Base-by-base conservation (phyloP, 163 green algal genomes). In the Prototheca wickerhamii region DNA sequence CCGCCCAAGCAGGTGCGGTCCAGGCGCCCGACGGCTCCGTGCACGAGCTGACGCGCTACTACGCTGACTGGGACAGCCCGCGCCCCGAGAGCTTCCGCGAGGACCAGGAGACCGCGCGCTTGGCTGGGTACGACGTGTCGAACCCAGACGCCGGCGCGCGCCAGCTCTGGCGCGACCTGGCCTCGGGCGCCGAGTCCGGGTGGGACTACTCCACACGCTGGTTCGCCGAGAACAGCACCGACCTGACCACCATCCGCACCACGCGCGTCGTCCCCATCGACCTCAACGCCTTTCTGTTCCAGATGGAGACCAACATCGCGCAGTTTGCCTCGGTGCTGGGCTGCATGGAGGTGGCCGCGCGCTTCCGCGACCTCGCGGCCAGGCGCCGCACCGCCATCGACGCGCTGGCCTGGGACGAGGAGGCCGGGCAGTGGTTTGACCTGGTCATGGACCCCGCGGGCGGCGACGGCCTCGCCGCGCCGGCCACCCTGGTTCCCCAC, bases 201-300 rank as follows among this genome's bases (percentile, higher is more conserved):
- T 96, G 88, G 89, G 93, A 98, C 78, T 98, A 96, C 68, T 90
- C 82, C n/a, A 89, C 83, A 0, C 79, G 89, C 34, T 97, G 91
- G 86, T 75, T 89, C 43, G 57, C 31, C 0, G 59, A 75, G 34
- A 58, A 58, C 55, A 44, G n/a, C 68, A 77, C 26, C 63, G 72
- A 60, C 49, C 67, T 96, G 61, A 20, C 28, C n/a, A 85, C 73
- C 37, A 87, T 90, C 26, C 76, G 81, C 23, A 95, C 87, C 34
- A 97, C 89, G 4, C 60, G 71, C n/a, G 82, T 95, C 32, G 62
- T 97, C 1, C 93, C 93, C 3, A 84, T 79, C 0, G 93, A 99
- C 68, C 79, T 99, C 4, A 98, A 98, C 70, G 86, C 85, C 5
- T 88, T 91, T 28, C 65, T 96, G 34, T 87, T 68, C 43, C 51